Conservation (phyloP, 257 asterid genomes). For the Solanum chiquidenum region DNA sequence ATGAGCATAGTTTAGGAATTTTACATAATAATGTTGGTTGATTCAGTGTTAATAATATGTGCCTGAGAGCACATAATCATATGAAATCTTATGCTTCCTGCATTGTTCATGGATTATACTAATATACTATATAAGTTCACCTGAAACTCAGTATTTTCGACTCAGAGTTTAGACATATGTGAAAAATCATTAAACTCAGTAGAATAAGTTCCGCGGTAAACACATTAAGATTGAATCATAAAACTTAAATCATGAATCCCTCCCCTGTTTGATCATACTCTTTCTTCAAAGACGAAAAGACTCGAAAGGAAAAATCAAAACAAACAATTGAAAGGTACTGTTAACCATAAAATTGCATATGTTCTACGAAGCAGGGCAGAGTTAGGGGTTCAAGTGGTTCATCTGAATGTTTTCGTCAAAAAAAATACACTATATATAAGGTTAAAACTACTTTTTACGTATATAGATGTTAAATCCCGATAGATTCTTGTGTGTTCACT, state of each 20-base stretch:
- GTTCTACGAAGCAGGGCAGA: too few relatives aligned
- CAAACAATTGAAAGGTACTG: background rate
- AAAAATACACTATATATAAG: too few relatives aligned
- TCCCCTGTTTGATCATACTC: background rate
- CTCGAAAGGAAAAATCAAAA: background rate
- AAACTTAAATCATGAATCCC: background rate
- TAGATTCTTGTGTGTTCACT: background rate
- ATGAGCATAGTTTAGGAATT: slow-evolving; percentile 1
- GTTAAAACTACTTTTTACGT: too few relatives aligned
- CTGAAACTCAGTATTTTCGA: too few relatives aligned
- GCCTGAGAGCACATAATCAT: background rate
- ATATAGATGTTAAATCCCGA: too few relatives aligned
- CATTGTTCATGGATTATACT: slow-evolving; percentile 4
- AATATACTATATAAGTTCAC: background rate
- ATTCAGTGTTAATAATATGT: background rate
- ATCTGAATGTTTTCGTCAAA: too few relatives aligned
- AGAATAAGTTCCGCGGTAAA: too few relatives aligned
- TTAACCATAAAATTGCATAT: too few relatives aligned
- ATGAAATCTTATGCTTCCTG: background rate
- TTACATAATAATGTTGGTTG: background rate
- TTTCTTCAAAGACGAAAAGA: background rate
- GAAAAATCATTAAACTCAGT: too few relatives aligned
- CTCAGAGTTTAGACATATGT: too few relatives aligned
- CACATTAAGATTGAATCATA: background rate
- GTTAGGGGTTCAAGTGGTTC: too few relatives aligned